phyloP scores from a whole-genome alignment of 2,329 filamentous ascomycete genomes.

The Aspergillus tubingensis region DNA sequence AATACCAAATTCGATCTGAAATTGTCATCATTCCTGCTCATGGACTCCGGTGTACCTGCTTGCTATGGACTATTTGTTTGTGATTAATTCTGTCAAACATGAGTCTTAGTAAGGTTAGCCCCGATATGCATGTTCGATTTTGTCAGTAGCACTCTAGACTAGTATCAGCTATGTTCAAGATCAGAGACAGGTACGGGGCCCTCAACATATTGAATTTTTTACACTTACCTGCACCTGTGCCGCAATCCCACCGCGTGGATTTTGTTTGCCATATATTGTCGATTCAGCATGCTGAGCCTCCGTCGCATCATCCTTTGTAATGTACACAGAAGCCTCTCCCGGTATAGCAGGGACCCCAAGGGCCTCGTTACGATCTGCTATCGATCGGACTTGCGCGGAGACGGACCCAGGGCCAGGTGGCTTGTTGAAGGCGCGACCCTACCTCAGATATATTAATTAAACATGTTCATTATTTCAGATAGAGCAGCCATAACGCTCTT shows the following conservation, averaged over 20 bases:
- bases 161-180: too few relatives aligned
- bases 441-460: not conserved
- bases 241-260: slow-evolving; percentile 33
- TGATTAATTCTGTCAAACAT: not conserved
- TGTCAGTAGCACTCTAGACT: slow-evolving; percentile 37
- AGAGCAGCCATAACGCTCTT: not conserved
- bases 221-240: slow-evolving; percentile 37
- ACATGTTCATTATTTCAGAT: too few relatives aligned
- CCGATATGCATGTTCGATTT: slow-evolving; percentile 27
- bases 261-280: slow-evolving; percentile 32
- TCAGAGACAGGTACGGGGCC: too few relatives aligned
- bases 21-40: too few relatives aligned
- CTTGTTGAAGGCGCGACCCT: slow-evolving; percentile 38
- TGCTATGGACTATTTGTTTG: too few relatives aligned
- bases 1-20: too few relatives aligned
- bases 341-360: slow-evolving; percentile 28
- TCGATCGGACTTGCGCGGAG: slow-evolving; percentile 34
- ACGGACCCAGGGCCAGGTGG: slow-evolving; percentile 34
- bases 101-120: not conserved
- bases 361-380: slow-evolving; percentile 36
- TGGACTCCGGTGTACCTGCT: too few relatives aligned
- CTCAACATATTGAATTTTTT: too few relatives aligned
- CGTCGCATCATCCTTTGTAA: slow-evolving; percentile 37
- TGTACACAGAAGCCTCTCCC: slow-evolving; percentile 26
- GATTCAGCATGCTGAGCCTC: slow-evolving; percentile 30